Evolutionary conservation across 768 basidiomycete genomes (phyloP).

Genomic region (Lentinula lateritia): DNA sequence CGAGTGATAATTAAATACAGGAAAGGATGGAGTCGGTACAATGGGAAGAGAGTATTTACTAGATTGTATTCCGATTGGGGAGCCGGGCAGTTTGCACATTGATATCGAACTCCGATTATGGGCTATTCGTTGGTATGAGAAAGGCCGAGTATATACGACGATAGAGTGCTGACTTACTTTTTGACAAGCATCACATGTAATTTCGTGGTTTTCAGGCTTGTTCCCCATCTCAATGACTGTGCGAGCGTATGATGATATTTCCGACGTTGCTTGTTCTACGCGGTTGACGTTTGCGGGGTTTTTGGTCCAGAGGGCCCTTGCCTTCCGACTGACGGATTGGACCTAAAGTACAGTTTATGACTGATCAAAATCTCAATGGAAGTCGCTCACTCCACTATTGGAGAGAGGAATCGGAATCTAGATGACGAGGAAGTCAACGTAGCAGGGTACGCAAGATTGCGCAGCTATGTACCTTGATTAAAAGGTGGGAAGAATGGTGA

Average conservation of each 20-base stretch:
- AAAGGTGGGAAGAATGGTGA: constrained; percentile 81
- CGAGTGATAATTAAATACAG: background rate
- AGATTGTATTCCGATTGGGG: constrained; percentile 65
- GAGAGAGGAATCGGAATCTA: constrained; percentile 87
- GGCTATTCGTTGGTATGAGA: constrained; percentile 31
- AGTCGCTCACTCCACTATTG: constrained; percentile 51
- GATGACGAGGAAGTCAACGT: background rate
- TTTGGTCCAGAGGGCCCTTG: constrained; percentile 70
- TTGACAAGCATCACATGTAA: constrained; percentile 57
- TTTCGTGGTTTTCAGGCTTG: constrained; percentile 48
- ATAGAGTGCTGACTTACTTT: constrained; percentile 32
- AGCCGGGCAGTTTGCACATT: constrained; percentile 88
- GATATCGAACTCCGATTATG: constrained; percentile 78
- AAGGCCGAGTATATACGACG: background rate
- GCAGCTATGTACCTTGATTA: constrained; percentile 70
- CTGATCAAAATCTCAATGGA: background rate
- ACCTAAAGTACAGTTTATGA: constrained; percentile 22
- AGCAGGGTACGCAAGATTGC: background rate
- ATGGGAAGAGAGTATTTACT: constrained; percentile 35
- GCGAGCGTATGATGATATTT: constrained; percentile 43
- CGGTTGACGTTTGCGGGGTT: constrained; percentile 63
- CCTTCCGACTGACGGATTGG: constrained; percentile 68
- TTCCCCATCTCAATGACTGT: constrained; percentile 57
- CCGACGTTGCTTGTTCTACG: constrained; percentile 40
- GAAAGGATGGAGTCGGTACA: background rate